Evolutionary conservation across 1,284 basidiomycete genomes (phyloP).

Genomic region (Vanrija humicola): DNA sequence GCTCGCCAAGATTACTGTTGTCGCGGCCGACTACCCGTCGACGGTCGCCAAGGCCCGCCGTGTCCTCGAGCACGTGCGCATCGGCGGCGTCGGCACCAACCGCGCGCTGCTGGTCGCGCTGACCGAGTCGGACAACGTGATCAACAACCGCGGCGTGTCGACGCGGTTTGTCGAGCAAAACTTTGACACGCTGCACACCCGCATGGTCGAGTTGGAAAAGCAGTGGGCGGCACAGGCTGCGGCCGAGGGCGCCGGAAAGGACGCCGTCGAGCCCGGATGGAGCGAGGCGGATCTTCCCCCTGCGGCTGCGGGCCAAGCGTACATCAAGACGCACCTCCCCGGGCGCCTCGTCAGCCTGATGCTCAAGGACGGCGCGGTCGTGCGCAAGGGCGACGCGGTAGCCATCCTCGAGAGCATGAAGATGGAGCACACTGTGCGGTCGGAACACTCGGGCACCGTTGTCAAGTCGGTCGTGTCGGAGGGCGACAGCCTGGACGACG

Average conservation of each 20-base stretch:
- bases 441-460: slow-evolving; percentile 6
- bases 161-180: slow-evolving; percentile 16
- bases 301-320: slow-evolving; percentile 11
- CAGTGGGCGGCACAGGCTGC: slow-evolving; percentile 2
- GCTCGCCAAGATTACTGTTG: slow-evolving; percentile 17
- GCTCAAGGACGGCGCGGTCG: slow-evolving; percentile 4
- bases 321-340: slow-evolving; percentile 15
- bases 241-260: neutral
- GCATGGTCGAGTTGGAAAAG: slow-evolving; percentile 8
- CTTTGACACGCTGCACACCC: slow-evolving; percentile 1
- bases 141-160: slow-evolving; percentile 6
- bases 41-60: slow-evolving; percentile 6
- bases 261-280: neutral
- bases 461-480: slow-evolving; percentile 4
- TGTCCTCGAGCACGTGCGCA: slow-evolving; percentile 11
- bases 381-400: slow-evolving; percentile 10
- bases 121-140: slow-evolving; percentile 8
- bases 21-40: slow-evolving; percentile 4
- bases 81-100: slow-evolving; percentile 15
- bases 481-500: slow-evolving; percentile 16
- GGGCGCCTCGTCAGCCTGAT: slow-evolving; percentile 12
- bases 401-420: slow-evolving; percentile 20
- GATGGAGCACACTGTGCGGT: slow-evolving; percentile 19
- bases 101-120: slow-evolving; percentile 15
- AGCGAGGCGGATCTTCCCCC: slow-evolving; percentile 5